Evolutionary conservation across 1,139 yeast genomes (phyloP), one percentile per base, ranked within the genome.

Genomic region (Wickerhamomyces sp.): DNA sequence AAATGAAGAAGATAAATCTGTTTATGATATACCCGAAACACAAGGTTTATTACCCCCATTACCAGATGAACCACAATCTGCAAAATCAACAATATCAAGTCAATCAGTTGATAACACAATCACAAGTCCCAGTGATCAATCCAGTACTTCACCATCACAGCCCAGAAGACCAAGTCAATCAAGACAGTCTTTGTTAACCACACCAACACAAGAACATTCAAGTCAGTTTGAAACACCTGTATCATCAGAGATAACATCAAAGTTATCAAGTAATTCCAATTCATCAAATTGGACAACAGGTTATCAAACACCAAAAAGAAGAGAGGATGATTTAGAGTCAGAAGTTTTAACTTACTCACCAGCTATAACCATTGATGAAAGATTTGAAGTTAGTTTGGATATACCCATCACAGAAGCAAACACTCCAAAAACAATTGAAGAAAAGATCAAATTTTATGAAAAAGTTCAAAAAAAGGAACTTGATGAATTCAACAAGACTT

Each of bases 11-110:
- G 32, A 30, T 1, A 37, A 26, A 2, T 42, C 38, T 11, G 33
- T 39, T 6, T 39, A 32, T 10, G 47, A 43, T 3, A 31, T 41
- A 6, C 51, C 52, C 7, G 55, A 49, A 15, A 46, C 42, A 6
- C 41, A 47, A 36, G 52, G 48, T 2, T 30, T 51, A 14, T 34
- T 51, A 7, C 55, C 55, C 2, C 55, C 55, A 8, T 38, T 51
- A 23, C 55, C 55, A 10, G 45, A 50, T 11, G 27, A 38, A 26
- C 34, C 45, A 6, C 39, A 33, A 9, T 30, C 43, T 2, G 34
- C 34, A n/a, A 31, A 38, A 23, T 32, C 40, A 13, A 15, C 40
- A 27, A 35, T 18, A 11, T 9, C 27, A 18, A 26, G 15, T 9
- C 37, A 34, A 14, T 32, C 30, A 11, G 34, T 18, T 18, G 23